Evolutionary conservation across 2,329 filamentous ascomycete genomes (phyloP).

Genomic region (Alternaria gansuensis): DNA sequence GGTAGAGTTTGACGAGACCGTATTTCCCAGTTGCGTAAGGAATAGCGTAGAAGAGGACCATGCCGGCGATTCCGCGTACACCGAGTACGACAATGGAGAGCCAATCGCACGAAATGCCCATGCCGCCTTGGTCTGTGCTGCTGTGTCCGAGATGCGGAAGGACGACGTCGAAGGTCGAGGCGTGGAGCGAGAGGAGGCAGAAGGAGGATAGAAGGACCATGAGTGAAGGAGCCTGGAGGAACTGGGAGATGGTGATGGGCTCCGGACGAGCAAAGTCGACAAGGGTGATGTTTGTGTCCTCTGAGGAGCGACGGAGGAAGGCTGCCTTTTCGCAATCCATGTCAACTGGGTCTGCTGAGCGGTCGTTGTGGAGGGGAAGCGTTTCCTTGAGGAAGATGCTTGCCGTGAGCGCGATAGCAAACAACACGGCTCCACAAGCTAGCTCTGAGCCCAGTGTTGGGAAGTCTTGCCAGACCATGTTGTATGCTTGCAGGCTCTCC

Average conservation of each 20-base stretch:
- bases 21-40: constrained; percentile 51
- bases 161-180: constrained; percentile 61
- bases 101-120: constrained; percentile 58
- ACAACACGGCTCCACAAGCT: constrained; percentile 55
- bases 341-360: constrained; percentile 33
- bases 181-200: constrained; percentile 65
- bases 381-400: constrained; percentile 55
- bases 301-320: constrained; percentile 54
- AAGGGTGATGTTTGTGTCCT: constrained; percentile 48
- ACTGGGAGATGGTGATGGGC: constrained; percentile 56
- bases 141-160: constrained; percentile 60
- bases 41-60: constrained; percentile 51
- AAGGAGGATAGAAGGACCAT: constrained; percentile 59
- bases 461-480: constrained; percentile 55
- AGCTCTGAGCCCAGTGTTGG: constrained; percentile 58
- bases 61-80: constrained; percentile 54
- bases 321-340: constrained; percentile 58
- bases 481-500: constrained; percentile 53
- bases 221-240: constrained; percentile 58
- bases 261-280: constrained; percentile 52
- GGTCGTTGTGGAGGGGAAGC: constrained; percentile 40
- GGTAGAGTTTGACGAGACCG: constrained; percentile 57
- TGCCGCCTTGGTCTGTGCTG: constrained; percentile 55
- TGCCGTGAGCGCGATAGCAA: constrained; percentile 54
- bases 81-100: constrained; percentile 55